Base-by-base conservation (phyloP, 768 basidiomycete genomes). In the Phaeotremella fagi region DNA sequence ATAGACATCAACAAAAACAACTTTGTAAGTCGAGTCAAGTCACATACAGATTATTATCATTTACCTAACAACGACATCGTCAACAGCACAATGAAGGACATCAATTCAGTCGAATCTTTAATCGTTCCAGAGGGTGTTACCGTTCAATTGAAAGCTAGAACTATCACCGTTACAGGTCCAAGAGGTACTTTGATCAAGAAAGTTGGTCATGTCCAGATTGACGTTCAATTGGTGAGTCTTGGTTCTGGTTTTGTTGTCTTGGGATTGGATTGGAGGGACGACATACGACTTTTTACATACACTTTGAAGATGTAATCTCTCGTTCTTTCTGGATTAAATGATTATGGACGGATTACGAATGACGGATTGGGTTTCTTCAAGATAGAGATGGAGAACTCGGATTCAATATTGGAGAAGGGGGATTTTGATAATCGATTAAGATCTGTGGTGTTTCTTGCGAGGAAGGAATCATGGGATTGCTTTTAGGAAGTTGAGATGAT, bases 151-250 rank as follows among this genome's bases (percentile, higher is more conserved):
- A 95, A 97, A 80, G 82, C 92, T 63, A 85, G 95, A 59, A 77
- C 90, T 68, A 86, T 99, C 75, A 85, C 83, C 55, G 92, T 99
- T 66, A 84, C 83, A 61, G 95, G 95, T 26, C 88, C 95, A 51
- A 83, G 95, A 50, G 95, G 95, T 61, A 87, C 83, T 48, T 82
- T 99, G 70, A 61, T 58, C 57, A 85, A 84, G 71, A 95, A 95
- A 46, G 76, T 88, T 65, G 88, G 63, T 55, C 75, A 75, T 62
- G 72, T 75, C 54, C 66, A 73, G 69, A 73, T 76, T 71, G 75
- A 76, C 67, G 67, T 76, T 55, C 74, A 73, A 66, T 44, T 71
- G 38, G 73, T 74, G 57, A 71, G 71, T 71, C 7, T 12, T 25
- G 31, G 18, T 3, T 1, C 12, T 22, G 4, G 22, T 24, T 45